Conservation (phyloP, 768 basidiomycete genomes). For the Fomitopsis serialis region DNA sequence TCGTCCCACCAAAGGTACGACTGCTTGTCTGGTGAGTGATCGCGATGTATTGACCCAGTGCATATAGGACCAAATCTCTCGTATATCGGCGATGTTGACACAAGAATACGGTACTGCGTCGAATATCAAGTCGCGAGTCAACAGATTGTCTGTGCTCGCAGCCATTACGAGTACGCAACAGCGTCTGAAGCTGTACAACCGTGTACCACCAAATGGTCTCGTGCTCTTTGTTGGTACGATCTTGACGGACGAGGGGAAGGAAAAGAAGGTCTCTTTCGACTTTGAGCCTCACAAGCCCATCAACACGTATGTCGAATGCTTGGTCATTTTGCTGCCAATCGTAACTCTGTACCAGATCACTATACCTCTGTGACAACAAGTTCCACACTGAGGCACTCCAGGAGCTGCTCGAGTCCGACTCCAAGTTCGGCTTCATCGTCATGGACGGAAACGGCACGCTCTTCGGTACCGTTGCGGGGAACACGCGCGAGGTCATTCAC, state of each 20-base stretch:
- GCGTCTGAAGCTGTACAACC: constrained; percentile 92
- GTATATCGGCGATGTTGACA: constrained; percentile 92
- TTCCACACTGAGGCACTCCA: constrained; percentile 98
- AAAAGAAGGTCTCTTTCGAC: constrained; percentile 98
- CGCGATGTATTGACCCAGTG: constrained; percentile 13
- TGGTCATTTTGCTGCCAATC: neutral
- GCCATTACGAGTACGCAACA: constrained; percentile 99
- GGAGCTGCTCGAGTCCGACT: constrained; percentile 94
- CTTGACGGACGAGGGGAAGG: constrained; percentile 97
- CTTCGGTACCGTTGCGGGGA: constrained; percentile 92
- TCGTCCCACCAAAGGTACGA: constrained; percentile 91
- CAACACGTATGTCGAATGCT: constrained; percentile 70
- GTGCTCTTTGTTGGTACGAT: constrained; percentile 98
- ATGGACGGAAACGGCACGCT: constrained; percentile 99
- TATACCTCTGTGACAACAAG: constrained; percentile 99
- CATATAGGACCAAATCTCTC: constrained; percentile 84
- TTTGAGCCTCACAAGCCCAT: constrained; percentile 99
- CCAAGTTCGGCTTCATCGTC: constrained; percentile 98
- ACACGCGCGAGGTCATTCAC: constrained; percentile 95
- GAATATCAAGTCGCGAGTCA: constrained; percentile 99
- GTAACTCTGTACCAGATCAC: constrained; percentile 51
- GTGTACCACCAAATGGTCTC: constrained; percentile 94
- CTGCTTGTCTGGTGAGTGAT: constrained; percentile 12
- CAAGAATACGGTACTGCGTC: constrained; percentile 99
- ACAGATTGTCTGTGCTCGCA: constrained; percentile 93